Evolutionary conservation across 805 yeast genomes (phyloP).

Genomic region (Pichia paraexigua): DNA sequence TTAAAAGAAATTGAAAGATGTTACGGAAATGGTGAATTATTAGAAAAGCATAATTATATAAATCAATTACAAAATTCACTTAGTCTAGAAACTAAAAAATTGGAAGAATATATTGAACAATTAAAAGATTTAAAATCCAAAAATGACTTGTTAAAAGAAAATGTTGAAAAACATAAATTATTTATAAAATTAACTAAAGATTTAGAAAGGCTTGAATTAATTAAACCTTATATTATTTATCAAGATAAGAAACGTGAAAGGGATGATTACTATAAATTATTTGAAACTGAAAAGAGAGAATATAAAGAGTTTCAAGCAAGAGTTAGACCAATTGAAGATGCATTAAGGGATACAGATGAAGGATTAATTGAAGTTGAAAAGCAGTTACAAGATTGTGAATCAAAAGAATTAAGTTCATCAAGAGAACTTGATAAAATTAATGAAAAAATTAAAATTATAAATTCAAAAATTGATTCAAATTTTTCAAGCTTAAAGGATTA

Average conservation of each 20-base stretch:
- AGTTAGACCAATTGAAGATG: constrained; percentile 16
- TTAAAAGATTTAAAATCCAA: constrained; percentile 30
- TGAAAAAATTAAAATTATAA: constrained; percentile 13
- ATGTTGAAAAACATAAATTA: constrained; percentile 39
- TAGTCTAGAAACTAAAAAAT: constrained; percentile 22
- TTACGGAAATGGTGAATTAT: constrained; percentile 52
- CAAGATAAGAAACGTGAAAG: constrained; percentile 30
- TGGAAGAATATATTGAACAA: constrained; percentile 25
- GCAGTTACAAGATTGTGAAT: constrained; percentile 1
- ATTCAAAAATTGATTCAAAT: constrained; percentile 23
- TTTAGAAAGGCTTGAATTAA: constrained; percentile 30
- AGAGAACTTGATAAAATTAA: not conserved
- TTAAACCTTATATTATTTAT: constrained; percentile 29
- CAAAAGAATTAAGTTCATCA: not conserved
- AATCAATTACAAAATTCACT: constrained; percentile 40
- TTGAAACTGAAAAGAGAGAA: constrained; percentile 20
- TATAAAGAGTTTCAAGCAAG: constrained; percentile 18
- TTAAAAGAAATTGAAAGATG: constrained; percentile 76
- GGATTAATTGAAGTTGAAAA: constrained; percentile 8
- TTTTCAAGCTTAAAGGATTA: constrained; percentile 27
- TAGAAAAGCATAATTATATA: constrained; percentile 48
- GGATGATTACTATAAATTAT: constrained; percentile 19
- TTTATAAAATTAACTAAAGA: constrained; percentile 38
- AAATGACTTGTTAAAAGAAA: constrained; percentile 33
- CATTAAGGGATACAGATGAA: constrained; percentile 10